phyloP scores from a whole-genome alignment of 176 grass and related monocot genomes.

The Melocanna baccifera region DNA sequence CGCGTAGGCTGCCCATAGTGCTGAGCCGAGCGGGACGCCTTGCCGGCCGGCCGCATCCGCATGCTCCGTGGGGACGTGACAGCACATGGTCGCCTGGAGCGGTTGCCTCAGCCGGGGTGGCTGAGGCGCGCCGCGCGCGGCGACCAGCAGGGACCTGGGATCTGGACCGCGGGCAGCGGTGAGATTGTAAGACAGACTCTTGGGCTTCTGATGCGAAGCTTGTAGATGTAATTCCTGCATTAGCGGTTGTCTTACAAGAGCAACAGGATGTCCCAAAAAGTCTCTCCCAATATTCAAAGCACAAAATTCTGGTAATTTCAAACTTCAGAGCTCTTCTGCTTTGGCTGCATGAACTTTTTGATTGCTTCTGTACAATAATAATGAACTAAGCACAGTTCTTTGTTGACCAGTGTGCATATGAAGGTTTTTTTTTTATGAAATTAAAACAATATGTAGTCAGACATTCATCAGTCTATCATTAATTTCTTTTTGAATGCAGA shows the following conservation, averaged over 20 bases:
- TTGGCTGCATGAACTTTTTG: constrained; percentile 17
- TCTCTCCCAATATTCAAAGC: constrained; percentile 58
- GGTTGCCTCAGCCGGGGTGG: too few relatives aligned
- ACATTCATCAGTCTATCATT: constrained; percentile 9
- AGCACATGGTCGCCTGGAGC: too few relatives aligned
- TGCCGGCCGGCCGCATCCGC: too few relatives aligned
- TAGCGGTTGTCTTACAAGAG: constrained; percentile 48
- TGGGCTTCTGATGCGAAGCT: constrained; percentile 33
- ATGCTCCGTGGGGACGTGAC: too few relatives aligned
- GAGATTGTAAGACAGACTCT: too few relatives aligned
- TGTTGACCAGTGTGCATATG: not conserved
- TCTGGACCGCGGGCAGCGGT: too few relatives aligned
- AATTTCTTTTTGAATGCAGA: too few relatives aligned
- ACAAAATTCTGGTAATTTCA: constrained; percentile 67
- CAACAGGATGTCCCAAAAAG: constrained; percentile 28
- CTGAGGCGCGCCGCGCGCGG: too few relatives aligned
- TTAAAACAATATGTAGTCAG: constrained; percentile 11
- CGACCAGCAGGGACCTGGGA: too few relatives aligned
- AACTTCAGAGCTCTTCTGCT: not conserved
- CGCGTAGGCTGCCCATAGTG: too few relatives aligned
- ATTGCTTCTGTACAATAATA: not conserved
- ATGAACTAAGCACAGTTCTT: not conserved
- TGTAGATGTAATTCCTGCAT: constrained; percentile 50
- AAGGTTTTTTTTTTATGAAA: not conserved
- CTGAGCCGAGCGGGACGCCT: too few relatives aligned